These are phyloP conservation scores for Podila verticillata DNA, from an alignment of 192 early-diverging fungal species.

Conservation along the genomic window DNA sequence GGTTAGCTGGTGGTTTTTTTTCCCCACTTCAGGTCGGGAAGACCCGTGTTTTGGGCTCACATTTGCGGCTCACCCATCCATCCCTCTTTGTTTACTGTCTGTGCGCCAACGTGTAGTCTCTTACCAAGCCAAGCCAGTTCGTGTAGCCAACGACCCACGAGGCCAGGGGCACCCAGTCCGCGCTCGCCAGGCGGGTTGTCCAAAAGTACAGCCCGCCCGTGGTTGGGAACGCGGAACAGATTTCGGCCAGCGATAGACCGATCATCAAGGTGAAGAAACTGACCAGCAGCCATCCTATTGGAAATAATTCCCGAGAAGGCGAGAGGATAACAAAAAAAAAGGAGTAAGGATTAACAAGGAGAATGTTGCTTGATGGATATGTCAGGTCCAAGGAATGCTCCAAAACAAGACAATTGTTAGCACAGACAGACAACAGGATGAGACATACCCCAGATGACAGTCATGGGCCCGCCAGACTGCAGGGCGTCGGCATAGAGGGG, in stretches of 20 bases:
- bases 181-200: slow-evolving; percentile 55
- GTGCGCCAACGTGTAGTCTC: slow-evolving; percentile 3
- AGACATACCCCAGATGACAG: slow-evolving; percentile 56
- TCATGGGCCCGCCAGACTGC: slow-evolving; percentile 57
- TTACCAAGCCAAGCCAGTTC: slow-evolving; percentile 62
- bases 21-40: too few relatives aligned
- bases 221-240: slow-evolving; percentile 62
- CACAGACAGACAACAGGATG: not conserved
- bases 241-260: slow-evolving; percentile 62
- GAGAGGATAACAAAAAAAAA: not conserved
- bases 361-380: not conserved
- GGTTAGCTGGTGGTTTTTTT: too few relatives aligned
- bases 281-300: slow-evolving; percentile 59
- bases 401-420: not conserved
- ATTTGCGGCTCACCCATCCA: too few relatives aligned
- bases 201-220: slow-evolving; percentile 65
- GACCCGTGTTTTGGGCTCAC: too few relatives aligned
- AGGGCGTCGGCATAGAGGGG: slow-evolving; percentile 62
- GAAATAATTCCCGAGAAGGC: not conserved
- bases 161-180: slow-evolving; percentile 59
- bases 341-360: not conserved
- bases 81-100: not conserved
- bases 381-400: too few relatives aligned
- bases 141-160: slow-evolving; percentile 64
- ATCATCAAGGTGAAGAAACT: slow-evolving; percentile 56